Evolutionary conservation across 2,329 filamentous ascomycete genomes (phyloP).

Genomic region (Chaetomium sp.): DNA sequence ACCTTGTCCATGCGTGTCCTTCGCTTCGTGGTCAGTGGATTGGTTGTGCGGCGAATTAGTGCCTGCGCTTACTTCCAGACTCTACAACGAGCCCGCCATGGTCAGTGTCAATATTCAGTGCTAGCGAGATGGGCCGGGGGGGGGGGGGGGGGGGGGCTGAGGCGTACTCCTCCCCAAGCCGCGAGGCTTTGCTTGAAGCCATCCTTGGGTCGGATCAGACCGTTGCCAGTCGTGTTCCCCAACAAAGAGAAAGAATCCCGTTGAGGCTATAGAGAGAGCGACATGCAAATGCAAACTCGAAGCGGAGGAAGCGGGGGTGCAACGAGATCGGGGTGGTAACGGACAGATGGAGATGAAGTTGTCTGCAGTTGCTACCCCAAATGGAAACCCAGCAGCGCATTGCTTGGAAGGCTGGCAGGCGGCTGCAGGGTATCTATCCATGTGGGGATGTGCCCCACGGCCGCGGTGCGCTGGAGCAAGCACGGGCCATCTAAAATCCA

Average conservation of each 20-base stretch:
- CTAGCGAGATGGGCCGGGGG: neutral
- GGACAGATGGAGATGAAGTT: neutral
- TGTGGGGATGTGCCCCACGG: slow-evolving; percentile 13
- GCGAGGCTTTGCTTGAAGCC: slow-evolving; percentile 55
- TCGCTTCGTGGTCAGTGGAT: slow-evolving; percentile 27
- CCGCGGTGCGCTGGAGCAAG: neutral
- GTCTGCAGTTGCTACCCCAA: neutral
- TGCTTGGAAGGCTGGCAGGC: no score
- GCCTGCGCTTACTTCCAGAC: slow-evolving; percentile 72
- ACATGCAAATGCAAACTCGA: neutral
- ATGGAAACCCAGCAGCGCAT: slow-evolving; percentile 1
- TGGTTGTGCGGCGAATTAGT: neutral
- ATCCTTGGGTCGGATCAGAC: slow-evolving; percentile 32
- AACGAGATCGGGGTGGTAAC: no score
- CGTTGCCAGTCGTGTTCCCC: neutral
- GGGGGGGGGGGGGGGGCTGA: neutral
- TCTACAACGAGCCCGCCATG: slow-evolving; percentile 39
- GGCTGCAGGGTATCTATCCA: slow-evolving; percentile 5
- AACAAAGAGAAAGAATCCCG: neutral
- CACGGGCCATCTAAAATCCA: slow-evolving; percentile 26
- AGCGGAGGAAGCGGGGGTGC: no score
- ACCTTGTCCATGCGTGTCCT: slow-evolving; percentile 96
- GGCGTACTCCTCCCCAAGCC: slow-evolving; percentile 56
- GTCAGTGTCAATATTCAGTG: slow-evolving; percentile 6
- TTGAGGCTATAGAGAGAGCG: neutral